Conservation (phyloP, 805 yeast genomes). For the Komagataella phaffii region DNA sequence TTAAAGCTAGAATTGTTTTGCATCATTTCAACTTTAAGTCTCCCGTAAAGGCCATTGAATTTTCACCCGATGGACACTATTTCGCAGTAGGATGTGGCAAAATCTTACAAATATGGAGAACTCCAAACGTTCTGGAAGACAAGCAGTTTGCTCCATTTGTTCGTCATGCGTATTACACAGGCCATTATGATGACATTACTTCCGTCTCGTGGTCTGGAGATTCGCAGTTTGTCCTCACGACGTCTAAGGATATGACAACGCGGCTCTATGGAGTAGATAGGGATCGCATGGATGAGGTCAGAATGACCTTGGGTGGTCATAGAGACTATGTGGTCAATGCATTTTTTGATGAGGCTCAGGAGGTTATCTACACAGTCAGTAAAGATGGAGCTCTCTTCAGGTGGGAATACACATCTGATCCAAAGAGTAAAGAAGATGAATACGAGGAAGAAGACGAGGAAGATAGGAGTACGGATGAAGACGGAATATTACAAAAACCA, state of each 20-base stretch:
- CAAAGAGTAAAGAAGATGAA: slow-evolving; percentile 30
- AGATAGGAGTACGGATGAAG: slow-evolving; percentile 15
- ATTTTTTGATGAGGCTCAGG: slow-evolving; percentile 80
- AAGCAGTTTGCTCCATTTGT: slow-evolving; percentile 94
- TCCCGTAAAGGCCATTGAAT: slow-evolving; percentile 56
- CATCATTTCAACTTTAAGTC: slow-evolving; percentile 93
- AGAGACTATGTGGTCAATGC: slow-evolving; percentile 81
- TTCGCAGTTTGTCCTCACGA: slow-evolving; percentile 73
- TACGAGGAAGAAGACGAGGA: slow-evolving; percentile 25
- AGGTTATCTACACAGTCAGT: slow-evolving; percentile 79
- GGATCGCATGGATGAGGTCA: slow-evolving; percentile 47
- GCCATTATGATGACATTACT: slow-evolving; percentile 75
- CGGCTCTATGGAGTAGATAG: slow-evolving; percentile 67
- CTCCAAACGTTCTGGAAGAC: slow-evolving; percentile 71
- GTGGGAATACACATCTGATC: slow-evolving; percentile 73
- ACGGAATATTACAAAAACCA: slow-evolving; percentile 22
- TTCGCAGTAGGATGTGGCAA: slow-evolving; percentile 81
- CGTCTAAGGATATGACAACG: slow-evolving; percentile 85
- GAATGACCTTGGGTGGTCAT: slow-evolving; percentile 85
- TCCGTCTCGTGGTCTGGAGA: slow-evolving; percentile 84
- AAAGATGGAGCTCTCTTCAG: slow-evolving; percentile 89
- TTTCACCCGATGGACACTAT: slow-evolving; percentile 77
- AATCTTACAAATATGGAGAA: slow-evolving; percentile 85
- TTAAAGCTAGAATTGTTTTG: slow-evolving; percentile 66
- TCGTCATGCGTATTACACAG: slow-evolving; percentile 80